Percentiles rank a stretch among this genome's conserved stretches.
Conservation (phyloP, 1,284 basidiomycete genomes). For the Cerioporus squamosus region DNA sequence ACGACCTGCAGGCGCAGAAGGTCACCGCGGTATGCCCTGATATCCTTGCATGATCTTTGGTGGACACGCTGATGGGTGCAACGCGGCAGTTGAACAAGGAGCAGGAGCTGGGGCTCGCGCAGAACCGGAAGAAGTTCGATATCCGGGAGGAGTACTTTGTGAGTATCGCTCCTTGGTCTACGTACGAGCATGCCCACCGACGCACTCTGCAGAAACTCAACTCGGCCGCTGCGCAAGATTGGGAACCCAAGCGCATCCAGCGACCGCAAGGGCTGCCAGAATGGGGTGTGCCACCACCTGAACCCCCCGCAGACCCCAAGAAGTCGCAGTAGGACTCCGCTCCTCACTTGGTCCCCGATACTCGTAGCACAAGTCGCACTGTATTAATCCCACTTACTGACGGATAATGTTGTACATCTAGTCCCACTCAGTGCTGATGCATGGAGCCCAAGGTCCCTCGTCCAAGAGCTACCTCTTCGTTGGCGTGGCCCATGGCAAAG, state of each 20-base stretch:
- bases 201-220: conserved; percentile 59
- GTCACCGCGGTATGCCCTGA: conserved; percentile 61
- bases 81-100: conserved; percentile 71
- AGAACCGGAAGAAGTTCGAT: conserved; percentile 86
- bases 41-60: not conserved
- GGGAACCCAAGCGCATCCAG: conserved; percentile 87
- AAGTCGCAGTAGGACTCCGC: not conserved
- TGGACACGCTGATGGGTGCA: not conserved
- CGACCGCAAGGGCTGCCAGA: conserved; percentile 85
- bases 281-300: conserved; percentile 83
- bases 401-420: conserved; percentile 8
- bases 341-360: not conserved
- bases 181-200: not conserved
- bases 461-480: too few species aligned
- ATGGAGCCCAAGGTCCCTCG: too few species aligned
- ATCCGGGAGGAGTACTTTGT: conserved; percentile 97
- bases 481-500: too few species aligned
- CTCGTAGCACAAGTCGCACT: too few species aligned
- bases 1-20: conserved; percentile 86
- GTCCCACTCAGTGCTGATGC: not conserved
- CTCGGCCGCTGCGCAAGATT: conserved; percentile 67
- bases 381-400: not conserved
- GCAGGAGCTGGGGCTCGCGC: conserved; percentile 82
- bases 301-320: conserved; percentile 39
- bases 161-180: conserved; percentile 40